phyloP scores from a whole-genome alignment of 306 rosid species.

The Castanea crenata region DNA sequence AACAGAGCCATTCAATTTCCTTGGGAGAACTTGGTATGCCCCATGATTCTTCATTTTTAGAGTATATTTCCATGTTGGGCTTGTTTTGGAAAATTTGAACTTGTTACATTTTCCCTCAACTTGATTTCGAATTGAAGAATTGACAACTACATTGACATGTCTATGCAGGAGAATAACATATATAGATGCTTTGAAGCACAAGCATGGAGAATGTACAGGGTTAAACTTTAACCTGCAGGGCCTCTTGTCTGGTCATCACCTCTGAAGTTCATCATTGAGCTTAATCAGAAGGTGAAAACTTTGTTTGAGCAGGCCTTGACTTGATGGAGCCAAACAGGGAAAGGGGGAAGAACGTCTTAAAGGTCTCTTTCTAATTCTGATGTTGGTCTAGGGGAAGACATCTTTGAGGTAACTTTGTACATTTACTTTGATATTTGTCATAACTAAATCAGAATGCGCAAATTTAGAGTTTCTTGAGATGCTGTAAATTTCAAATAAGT shows the following conservation, averaged over 20 bases:
- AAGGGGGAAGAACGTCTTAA: constrained; percentile 77
- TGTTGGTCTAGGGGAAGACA: constrained; percentile 41
- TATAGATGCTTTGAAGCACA: constrained; percentile 74
- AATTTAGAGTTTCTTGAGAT: neutral
- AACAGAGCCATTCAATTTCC: no score
- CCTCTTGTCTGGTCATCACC: constrained; percentile 97
- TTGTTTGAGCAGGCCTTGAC: constrained; percentile 64
- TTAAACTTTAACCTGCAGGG: constrained; percentile 76
- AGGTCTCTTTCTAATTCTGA: constrained; percentile 64
- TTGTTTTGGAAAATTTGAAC: neutral
- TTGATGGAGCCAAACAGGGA: constrained; percentile 81
- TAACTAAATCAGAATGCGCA: neutral
- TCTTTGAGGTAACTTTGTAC: constrained; percentile 63
- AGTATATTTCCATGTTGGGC: neutral
- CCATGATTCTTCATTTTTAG: neutral
- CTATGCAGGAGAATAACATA: constrained; percentile 78
- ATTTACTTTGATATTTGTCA: neutral
- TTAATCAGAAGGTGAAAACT: constrained; percentile 71
- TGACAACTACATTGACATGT: constrained; percentile 11
- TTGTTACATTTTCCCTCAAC: neutral
- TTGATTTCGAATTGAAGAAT: neutral
- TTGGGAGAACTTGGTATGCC: no score
- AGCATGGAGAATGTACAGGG: constrained; percentile 76
- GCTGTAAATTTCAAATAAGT: no score
- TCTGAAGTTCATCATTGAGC: constrained; percentile 87